Evolutionary conservation across 2,329 filamentous ascomycete genomes (phyloP), one percentile per base, ranked within the genome.

Genomic region (Hypoxylon sp.): DNA sequence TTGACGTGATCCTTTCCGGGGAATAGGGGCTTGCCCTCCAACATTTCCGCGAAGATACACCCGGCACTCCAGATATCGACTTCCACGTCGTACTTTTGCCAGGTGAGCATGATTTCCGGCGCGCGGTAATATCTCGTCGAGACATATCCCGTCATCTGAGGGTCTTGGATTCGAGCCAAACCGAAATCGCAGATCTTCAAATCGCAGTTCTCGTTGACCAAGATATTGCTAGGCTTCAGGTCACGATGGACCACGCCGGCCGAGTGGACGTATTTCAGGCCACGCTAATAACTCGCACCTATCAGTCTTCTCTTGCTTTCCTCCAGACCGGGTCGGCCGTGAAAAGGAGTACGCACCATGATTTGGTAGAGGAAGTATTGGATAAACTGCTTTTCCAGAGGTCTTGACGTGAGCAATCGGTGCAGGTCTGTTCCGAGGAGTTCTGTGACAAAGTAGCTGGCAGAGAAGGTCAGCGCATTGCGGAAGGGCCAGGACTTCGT

Each of bases 341-440:
- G 13, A 17, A 18, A 31, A 48, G 48, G 27, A 6, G 18, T 26
- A 65, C 89, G 71, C 80, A 97, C 94, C 82, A 98, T 86, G 72
- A 99, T 99, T 79, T 99, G 95, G 78, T 99, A 99, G 60, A 99
- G 85, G 76, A 99, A 99, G 80, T 99, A 99, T 80, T 99, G 95
- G 71, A 99, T 98, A 77, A 99, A 99, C 77, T 99, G 95, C 81
- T 97, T 98, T 83, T 99, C 95, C 49, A 99, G 87, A 20, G 95
- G 95, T 74, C 95, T 84, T 43, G 95, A 98, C 47, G 94, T 98
- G 69, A 99, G 86, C 62, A 99, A 86, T 66, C 95, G 88, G 80
- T 99, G 95, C 64, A 99, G 83, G 77, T 99, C 95, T 72, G 95
- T 99, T 56, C 95, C 95, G 64, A 99, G 86, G 57, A 99, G 87